These are phyloP conservation scores for Yamadazyma kanchanaburiensis DNA, from an alignment of 1,139 yeast genomes.

Conservation along the genomic window DNA sequence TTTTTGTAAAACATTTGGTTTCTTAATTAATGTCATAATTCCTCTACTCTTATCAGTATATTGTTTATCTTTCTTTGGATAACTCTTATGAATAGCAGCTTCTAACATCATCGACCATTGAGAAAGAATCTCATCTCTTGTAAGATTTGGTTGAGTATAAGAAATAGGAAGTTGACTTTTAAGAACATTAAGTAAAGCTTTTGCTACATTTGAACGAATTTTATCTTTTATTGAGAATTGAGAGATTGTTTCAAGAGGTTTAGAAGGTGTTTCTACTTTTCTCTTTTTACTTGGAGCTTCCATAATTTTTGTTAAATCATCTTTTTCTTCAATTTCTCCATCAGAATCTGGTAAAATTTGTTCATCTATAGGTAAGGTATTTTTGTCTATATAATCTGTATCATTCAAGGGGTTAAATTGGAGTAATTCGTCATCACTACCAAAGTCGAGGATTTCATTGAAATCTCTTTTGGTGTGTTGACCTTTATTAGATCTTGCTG, in stretches of 20 bases:
- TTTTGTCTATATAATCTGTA: slow-evolving; percentile 7
- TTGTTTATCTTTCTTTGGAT: slow-evolving; percentile 22
- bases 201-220: slow-evolving; percentile 33
- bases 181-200: slow-evolving; percentile 36
- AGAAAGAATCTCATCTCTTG: slow-evolving; percentile 26
- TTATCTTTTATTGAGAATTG: slow-evolving; percentile 22
- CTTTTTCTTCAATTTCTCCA: slow-evolving; percentile 8
- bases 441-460: slow-evolving; percentile 13
- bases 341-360: slow-evolving; percentile 3
- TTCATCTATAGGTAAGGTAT: background rate
- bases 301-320: slow-evolving; percentile 1
- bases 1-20: slow-evolving; percentile 23
- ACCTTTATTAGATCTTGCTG: slow-evolving; percentile 40
- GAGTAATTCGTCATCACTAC: slow-evolving; percentile 7
- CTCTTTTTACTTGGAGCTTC: background rate
- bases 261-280: background rate
- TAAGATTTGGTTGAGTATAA: slow-evolving; percentile 16
- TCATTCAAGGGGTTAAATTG: slow-evolving; percentile 2
- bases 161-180: slow-evolving; percentile 43
- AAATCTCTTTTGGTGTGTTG: slow-evolving; percentile 31
- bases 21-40: slow-evolving; percentile 27
- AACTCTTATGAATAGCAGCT: slow-evolving; percentile 28
- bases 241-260: slow-evolving; percentile 6
- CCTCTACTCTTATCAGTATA: slow-evolving; percentile 44
- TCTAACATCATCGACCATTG: slow-evolving; percentile 43